Percentiles rank a stretch among this genome's conserved stretches.
Evolutionary conservation across 495 filamentous ascomycete genomes (phyloP).

Genomic region (Podospora fimiseda): DNA sequence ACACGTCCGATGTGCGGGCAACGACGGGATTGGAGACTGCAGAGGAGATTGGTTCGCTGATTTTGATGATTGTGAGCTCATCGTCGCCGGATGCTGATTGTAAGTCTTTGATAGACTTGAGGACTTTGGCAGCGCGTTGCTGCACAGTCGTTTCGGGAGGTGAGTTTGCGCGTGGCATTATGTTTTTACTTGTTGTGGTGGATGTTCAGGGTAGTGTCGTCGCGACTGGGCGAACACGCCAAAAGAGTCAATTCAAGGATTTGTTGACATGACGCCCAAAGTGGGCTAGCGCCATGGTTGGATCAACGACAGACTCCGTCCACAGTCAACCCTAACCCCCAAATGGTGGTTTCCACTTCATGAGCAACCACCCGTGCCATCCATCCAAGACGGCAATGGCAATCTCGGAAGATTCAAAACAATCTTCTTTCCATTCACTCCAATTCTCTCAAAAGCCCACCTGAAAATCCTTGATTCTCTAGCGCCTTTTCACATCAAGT

Average conservation of each 20-base stretch:
- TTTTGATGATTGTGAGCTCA: conserved; percentile 64
- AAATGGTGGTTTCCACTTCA: no score
- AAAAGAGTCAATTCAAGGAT: neutral
- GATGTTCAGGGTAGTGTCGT: neutral
- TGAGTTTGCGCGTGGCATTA: conserved; percentile 8
- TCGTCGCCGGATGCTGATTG: conserved; percentile 39
- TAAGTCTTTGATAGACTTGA: conserved; percentile 28
- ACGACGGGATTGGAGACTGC: conserved; percentile 7
- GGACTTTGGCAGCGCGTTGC: conserved; percentile 20
- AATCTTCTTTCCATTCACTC: no score
- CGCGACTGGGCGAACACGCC: neutral
- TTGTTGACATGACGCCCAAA: conserved; percentile 12
- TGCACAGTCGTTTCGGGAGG: conserved; percentile 7
- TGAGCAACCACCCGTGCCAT: no score
- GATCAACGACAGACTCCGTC: no score
- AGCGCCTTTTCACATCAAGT: no score
- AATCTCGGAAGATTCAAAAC: no score
- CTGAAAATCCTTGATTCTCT: no score
- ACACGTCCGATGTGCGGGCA: conserved; percentile 61
- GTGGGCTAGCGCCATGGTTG: conserved; percentile 1
- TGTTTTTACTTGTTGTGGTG: neutral
- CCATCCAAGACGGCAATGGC: no score
- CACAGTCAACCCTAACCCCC: no score
- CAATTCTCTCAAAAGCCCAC: no score
- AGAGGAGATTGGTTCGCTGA: conserved; percentile 64